These are phyloP conservation scores for Pythium phragmiticola DNA, from an alignment of 352 stramenopile genomes.

Conservation along the genomic window DNA sequence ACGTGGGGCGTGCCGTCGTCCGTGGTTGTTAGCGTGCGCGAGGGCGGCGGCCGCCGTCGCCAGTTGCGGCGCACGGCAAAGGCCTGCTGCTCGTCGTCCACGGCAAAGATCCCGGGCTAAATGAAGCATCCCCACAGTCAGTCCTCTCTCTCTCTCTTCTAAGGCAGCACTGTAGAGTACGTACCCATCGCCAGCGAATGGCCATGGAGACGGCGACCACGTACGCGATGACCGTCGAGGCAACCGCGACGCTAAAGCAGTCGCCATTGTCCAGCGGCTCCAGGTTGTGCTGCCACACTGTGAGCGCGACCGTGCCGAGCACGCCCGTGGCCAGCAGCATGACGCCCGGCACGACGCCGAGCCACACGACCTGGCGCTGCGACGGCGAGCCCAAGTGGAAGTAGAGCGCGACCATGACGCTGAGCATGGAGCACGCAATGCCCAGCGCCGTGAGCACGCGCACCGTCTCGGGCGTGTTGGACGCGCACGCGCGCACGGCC, in stretches of 20 bases:
- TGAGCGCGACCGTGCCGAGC: conserved; percentile 39
- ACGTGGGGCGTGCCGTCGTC: neutral
- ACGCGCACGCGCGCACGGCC: conserved; percentile 23
- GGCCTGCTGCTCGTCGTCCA: conserved; percentile 66
- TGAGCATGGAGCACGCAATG: conserved; percentile 47
- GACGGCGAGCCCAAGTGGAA: conserved; percentile 66
- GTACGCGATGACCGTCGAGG: conserved; percentile 69
- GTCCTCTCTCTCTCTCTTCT: neutral
- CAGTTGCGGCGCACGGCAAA: conserved; percentile 29
- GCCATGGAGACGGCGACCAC: conserved; percentile 66
- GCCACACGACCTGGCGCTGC: conserved; percentile 53
- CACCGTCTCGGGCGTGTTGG: conserved; percentile 30
- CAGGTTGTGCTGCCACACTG: conserved; percentile 61
- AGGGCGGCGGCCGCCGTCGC: conserved; percentile 9
- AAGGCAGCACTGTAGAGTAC: neutral
- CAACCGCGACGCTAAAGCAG: conserved; percentile 66
- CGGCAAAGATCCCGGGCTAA: conserved; percentile 73
- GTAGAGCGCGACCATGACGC: conserved; percentile 50
- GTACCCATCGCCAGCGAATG: conserved; percentile 68
- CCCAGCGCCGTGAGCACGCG: conserved; percentile 43
- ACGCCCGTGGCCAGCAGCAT: conserved; percentile 50
- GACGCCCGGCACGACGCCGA: conserved; percentile 54
- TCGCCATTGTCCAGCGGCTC: conserved; percentile 66
- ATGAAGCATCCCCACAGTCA: conserved; percentile 8
- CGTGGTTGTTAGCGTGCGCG: neutral